Base-by-base conservation (phyloP, 2,329 filamentous ascomycete species). In the Botrytis byssoidea region DNA sequence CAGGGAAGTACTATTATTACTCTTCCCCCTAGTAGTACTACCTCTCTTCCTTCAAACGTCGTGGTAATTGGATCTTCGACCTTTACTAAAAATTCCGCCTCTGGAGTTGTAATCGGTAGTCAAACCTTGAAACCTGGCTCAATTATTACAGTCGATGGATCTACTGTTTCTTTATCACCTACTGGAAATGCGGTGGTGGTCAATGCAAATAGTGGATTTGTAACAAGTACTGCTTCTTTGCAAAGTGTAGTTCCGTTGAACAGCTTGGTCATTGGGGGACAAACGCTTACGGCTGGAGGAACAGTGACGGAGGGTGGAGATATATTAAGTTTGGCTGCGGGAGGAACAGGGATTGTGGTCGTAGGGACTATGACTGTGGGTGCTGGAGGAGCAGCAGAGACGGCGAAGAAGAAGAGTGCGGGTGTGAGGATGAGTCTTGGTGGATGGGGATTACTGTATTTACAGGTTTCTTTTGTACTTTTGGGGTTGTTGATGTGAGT, bases 281-380 rank as follows among this genome's bases (percentile, higher is more conserved):
- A 80, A 73, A 80, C 77, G 0, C 74, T 81, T n/a, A 80, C 77
- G 4, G 72, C 75, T 25, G 78, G 79, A 9, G 79, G 78, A 6
- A 68, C 61, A 7, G 73, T 80, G 16, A 80, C 79, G 0, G 76
- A 80, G 18, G 79, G 79, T 6, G 77, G 77, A 4, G 78, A 80
- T 32, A 76, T 80, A 2, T 71, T 80, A 25, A 76, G 74, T 71
- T 71, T 80, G n/a, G 76, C 77, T 14, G 74, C 77, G 6, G 70
- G 73, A 10, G 78, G 78, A 6, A 78, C 74, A 0, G 75, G 74
- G 1, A 72, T 79, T 7, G 72, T 77, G 25, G 76, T 79, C 29
- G 74, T 80, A 20, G 77, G 78, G 3, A 80, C 78, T 3, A 76
- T 78, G 16, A 79, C 77, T 2, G 72, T 79, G 32, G 78, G 73